These are phyloP conservation scores for Anthostomella pinea DNA, from an alignment of 2,329 filamentous ascomycete species.

Conservation along the genomic window DNA sequence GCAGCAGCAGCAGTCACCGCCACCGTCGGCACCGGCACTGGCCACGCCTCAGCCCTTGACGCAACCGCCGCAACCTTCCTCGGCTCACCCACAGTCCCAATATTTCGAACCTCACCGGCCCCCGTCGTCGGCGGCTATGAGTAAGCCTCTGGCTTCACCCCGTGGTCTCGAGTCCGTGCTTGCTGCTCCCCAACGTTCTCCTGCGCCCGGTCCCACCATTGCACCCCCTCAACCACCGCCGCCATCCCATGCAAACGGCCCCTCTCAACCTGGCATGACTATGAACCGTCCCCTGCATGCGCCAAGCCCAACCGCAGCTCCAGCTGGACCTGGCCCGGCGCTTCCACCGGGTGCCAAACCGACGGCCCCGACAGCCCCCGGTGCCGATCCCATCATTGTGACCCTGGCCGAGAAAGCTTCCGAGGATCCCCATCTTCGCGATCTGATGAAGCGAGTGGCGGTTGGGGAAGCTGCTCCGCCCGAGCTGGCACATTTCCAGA, in stretches of 20 bases:
- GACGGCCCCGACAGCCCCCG: conserved; percentile 29
- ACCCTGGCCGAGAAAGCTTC: conserved; percentile 74
- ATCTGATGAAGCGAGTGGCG: conserved; percentile 80
- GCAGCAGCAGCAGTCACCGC: conserved; percentile 14
- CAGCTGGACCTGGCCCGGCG: conserved; percentile 13
- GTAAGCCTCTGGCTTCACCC: conserved; percentile 21
- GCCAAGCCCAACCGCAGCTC: conserved; percentile 15
- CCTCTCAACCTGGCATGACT: conserved; percentile 25
- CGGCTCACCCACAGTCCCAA: conserved; percentile 5
- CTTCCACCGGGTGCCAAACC: conserved; percentile 23
- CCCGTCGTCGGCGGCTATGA: conserved; percentile 7
- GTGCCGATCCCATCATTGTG: conserved; percentile 75
- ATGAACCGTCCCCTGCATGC: conserved; percentile 23
- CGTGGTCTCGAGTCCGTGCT: conserved; percentile 33
- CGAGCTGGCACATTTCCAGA: conserved; percentile 73
- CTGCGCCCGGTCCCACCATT: conserved; percentile 18
- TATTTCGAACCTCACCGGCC: conserved; percentile 15
- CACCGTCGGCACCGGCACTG: conserved; percentile 12
- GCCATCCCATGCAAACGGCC: conserved; percentile 28
- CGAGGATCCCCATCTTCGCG: conserved; percentile 67
- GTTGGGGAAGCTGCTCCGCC: conserved; percentile 68
- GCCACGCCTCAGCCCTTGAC: conserved; percentile 14
- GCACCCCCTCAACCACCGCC: conserved; percentile 26
- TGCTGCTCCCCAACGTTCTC: conserved; percentile 28
- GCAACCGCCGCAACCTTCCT: conserved; percentile 5